A percentile compares a stretch with the other conserved stretches of the same genome.
Evolutionary conservation across 1,139 yeast species (phyloP).

Genomic region (Zygotorulaspora mrakii): DNA sequence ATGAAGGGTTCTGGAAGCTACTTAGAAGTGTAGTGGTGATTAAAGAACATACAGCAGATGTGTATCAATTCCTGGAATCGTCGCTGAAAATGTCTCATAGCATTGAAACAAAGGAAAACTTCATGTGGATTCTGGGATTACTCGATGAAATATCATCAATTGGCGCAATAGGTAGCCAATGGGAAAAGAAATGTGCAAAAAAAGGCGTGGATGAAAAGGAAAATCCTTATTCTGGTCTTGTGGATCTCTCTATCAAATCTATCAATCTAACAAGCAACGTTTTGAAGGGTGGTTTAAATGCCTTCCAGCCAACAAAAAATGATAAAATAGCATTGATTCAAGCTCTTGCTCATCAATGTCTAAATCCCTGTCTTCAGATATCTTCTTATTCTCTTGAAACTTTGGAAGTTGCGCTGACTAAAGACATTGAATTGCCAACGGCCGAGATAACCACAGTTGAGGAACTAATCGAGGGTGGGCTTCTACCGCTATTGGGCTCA

Average conservation of each 20-base stretch:
- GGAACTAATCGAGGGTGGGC: slow-evolving; percentile 65
- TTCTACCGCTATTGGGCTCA: slow-evolving; percentile 63
- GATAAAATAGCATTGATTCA: slow-evolving; percentile 59
- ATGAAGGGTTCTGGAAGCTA: slow-evolving; percentile 61
- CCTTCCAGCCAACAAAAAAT: slow-evolving; percentile 26
- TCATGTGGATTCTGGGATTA: slow-evolving; percentile 62
- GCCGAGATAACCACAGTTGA: slow-evolving; percentile 42
- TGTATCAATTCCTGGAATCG: slow-evolving; percentile 49
- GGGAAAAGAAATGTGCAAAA: slow-evolving; percentile 59
- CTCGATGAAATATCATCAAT: slow-evolving; percentile 78
- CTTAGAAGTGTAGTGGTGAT: slow-evolving; percentile 56
- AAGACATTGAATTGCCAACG: slow-evolving; percentile 32
- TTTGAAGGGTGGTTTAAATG: slow-evolving; percentile 30
- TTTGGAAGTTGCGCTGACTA: slow-evolving; percentile 48
- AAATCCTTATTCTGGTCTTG: slow-evolving; percentile 50
- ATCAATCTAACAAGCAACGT: slow-evolving; percentile 57
- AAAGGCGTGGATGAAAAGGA: slow-evolving; percentile 45
- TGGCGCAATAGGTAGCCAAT: slow-evolving; percentile 76
- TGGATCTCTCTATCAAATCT: slow-evolving; percentile 58
- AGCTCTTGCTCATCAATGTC: slow-evolving; percentile 83
- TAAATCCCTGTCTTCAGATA: slow-evolving; percentile 79
- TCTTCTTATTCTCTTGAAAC: slow-evolving; percentile 59
- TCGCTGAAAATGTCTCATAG: slow-evolving; percentile 42
- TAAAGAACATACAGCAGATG: slow-evolving; percentile 47
- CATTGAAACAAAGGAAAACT: slow-evolving; percentile 48